Base-by-base conservation (phyloP, 2,329 filamentous ascomycete species). In the Conoideocrella luteorostrata region DNA sequence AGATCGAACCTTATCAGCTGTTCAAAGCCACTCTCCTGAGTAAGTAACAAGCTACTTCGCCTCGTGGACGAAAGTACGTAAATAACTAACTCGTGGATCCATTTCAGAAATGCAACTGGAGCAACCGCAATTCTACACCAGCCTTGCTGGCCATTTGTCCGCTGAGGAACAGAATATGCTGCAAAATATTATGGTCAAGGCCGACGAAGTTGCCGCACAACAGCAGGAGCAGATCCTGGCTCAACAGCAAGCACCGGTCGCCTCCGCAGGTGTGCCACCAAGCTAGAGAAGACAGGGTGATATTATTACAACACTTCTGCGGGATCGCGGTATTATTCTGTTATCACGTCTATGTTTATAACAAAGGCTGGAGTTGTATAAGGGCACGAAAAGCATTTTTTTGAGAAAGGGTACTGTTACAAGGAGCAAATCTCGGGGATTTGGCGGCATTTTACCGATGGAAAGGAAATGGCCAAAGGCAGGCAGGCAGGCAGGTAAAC, bases 1-100 rank as follows among this genome's bases (percentile, higher is more conserved):
- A 93, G 69, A 77, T 98, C 49, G 93, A 98, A 67, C 90, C 91
- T 3, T 98, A 98, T 59, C 78, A 83, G 60, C 72, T 95, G 49
- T 96, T 98, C 77, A 85, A 88, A 62, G 74, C 78, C 49, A 83
- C 87, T 15, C 71, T 97, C 52, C 66, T 91, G 59, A 85, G 90
- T 95, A 80, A 65, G 87, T 80, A 20, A 7, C 20, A 5, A 9
- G 13, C 34, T 43, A 15, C 38, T 13, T 39, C 13, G 7, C 7
- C 20, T 21, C 17, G 28, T 20, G 21, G 7, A 38, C 13, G 7
- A 22, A 7, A 15, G 18, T n/a, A 13, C 6, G 15, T n/a, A 23
- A 10, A 15, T 24, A 35, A 7, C 21, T 20, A 23, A 47, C 43
- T 9, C 10, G 24, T 15, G 13, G 2, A 5, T 21, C 20, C 20